Evolutionary conservation across 148 eudicot genomes (phyloP), one percentile per base, ranked within the genome.

Genomic region (Arctostaphylos glauca): DNA sequence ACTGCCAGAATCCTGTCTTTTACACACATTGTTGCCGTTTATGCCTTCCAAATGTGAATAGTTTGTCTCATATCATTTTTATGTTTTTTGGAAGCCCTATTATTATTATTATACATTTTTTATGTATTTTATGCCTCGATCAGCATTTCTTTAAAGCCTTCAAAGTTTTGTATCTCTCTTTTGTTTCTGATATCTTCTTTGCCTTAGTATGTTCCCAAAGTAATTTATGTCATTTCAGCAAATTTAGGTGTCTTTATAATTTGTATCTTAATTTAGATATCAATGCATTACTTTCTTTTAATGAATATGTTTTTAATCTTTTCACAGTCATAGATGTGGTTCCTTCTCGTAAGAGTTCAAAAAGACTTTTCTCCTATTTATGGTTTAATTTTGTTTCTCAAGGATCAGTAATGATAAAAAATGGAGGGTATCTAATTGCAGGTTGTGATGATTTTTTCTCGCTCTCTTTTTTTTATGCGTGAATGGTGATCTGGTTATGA

Each of bases 221-320:
- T 74, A 74, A 74, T 74, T 47, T 74, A 23, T 50, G 38, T 74
- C 58, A 74, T 74, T 49, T 49, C 38, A 74, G 78, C 38, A n/a
- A 12, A 74, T 49, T 74, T 7, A 74, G 78, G 52, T 74, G 55
- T 21, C 78, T 50, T 74, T 4, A 1, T 12, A 10, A 49, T 74
- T 74, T 74, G 25, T n/a, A 74, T 74, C 9, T 9, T 10, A 12
- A 12, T 14, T 47, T 10, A 19, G 56, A 19, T 48, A 10, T 14
- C 9, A 72, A 70, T 76, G 6, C 12, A 44, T 16, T 49, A n/a
- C 18, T 21, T 74, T 48, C 31, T 5, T 74, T 18, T 50, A 19
- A 9, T 41, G 38, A 44, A n/a, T 9, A 58, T 44, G 81, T 38
- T 25, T 56, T 78, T 43, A 43, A 78, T 56, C 38, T 56, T 44